Conservation (phyloP, 108 stramenopile species). For the Cyclostephanos invisitatus region DNA sequence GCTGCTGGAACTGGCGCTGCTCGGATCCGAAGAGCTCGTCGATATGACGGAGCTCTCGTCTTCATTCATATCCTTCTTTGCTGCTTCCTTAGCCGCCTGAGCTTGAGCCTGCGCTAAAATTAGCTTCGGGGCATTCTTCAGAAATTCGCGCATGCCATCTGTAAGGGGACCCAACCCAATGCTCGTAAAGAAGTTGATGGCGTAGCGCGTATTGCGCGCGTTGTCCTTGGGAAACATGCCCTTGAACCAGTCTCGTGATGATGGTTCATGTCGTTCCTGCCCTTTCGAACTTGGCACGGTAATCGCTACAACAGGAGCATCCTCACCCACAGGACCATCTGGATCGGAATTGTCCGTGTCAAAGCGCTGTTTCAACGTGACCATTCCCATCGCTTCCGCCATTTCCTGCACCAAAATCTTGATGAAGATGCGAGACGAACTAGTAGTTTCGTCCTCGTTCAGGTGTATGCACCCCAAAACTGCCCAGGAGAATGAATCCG, state of each 20-base stretch:
- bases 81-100: slow-evolving; percentile 57
- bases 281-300: neutral
- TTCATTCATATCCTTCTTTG: slow-evolving; percentile 47
- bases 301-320: slow-evolving; percentile 17
- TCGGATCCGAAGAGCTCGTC: slow-evolving; percentile 55
- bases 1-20: slow-evolving; percentile 54
- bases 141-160: slow-evolving; percentile 92
- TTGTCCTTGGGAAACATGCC: slow-evolving; percentile 97
- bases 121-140: slow-evolving; percentile 91
- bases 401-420: slow-evolving; percentile 98
- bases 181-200: slow-evolving; percentile 98
- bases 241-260: slow-evolving; percentile 77
- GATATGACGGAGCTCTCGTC: slow-evolving; percentile 48
- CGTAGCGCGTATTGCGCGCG: slow-evolving; percentile 95
- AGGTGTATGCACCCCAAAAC: slow-evolving; percentile 86
- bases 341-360: slow-evolving; percentile 74
- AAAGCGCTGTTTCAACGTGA: slow-evolving; percentile 85
- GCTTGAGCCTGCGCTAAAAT: slow-evolving; percentile 79
- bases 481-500: slow-evolving; percentile 97
- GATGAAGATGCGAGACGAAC: slow-evolving; percentile 96
- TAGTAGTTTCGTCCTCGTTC: slow-evolving; percentile 97
- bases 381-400: slow-evolving; percentile 94
- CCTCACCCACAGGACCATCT: slow-evolving; percentile 25
- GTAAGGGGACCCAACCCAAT: slow-evolving; percentile 98
- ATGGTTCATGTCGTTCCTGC: slow-evolving; percentile 32